These are phyloP conservation scores for Akanthomyces muscarius DNA, from an alignment of 2,329 filamentous ascomycete species.

Conservation along the genomic window DNA sequence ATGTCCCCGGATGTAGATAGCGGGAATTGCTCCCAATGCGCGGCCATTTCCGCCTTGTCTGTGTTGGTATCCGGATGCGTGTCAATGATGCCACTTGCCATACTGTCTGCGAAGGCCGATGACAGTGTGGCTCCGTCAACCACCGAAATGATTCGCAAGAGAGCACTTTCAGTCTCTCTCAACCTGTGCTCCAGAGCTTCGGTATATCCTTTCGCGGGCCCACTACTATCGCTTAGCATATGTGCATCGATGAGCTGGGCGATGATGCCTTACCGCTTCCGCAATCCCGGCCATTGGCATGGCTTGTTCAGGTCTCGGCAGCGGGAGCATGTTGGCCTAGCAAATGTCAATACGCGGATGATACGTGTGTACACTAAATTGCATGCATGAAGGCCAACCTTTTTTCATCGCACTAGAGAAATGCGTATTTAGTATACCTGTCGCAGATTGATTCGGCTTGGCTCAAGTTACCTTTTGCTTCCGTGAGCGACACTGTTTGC, in stretches of 20 bases:
- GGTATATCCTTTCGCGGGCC: conserved; percentile 43
- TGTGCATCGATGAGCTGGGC: too few species aligned
- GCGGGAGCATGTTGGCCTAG: conserved; percentile 20
- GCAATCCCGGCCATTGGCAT: conserved; percentile 20
- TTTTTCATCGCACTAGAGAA: conserved; percentile 16
- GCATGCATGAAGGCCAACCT: background rate
- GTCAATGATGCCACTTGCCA: background rate
- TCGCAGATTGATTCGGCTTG: background rate
- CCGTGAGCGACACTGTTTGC: conserved; percentile 22
- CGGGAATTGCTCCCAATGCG: conserved; percentile 13
- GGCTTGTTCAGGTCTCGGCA: conserved; percentile 15
- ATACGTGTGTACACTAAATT: too few species aligned
- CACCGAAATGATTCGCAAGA: conserved; percentile 29
- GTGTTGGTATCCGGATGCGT: background rate
- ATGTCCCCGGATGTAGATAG: background rate
- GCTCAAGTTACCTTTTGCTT: conserved; percentile 22
- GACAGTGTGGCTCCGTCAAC: background rate
- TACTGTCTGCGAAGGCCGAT: conserved; percentile 12
- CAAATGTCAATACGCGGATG: background rate
- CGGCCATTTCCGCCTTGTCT: conserved; percentile 10
- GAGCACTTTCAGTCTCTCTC: conserved; percentile 36
- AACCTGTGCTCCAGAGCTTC: conserved; percentile 41
- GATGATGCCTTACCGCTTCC: conserved; percentile 19
- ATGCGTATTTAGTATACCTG: background rate
- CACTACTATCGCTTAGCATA: conserved; percentile 26